A percentile compares a stretch with the other conserved stretches of the same genome.
phyloP scores from a whole-genome alignment of 1,284 basidiomycete genomes.

The Cutaneotrichosporon spelunceum region DNA sequence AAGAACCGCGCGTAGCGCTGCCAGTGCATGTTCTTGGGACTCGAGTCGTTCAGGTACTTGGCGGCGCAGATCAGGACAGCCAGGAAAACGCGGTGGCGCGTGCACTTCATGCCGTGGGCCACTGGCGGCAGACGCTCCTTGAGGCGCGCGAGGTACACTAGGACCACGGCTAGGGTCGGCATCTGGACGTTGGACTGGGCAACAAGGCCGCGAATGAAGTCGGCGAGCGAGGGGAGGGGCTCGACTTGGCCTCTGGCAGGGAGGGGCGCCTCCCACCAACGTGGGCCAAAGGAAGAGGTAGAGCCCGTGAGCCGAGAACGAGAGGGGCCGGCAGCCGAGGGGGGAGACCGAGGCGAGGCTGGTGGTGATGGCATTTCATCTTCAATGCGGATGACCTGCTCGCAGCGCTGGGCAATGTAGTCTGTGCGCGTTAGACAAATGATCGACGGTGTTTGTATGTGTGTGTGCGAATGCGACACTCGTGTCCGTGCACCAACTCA shows the following conservation, averaged over 20 bases:
- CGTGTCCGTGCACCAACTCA: constrained; percentile 44
- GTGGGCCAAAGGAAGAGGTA: neutral
- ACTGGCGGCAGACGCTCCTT: constrained; percentile 74
- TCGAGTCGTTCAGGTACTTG: constrained; percentile 96
- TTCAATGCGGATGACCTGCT: constrained; percentile 45
- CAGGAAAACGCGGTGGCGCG: constrained; percentile 90
- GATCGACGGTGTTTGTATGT: neutral
- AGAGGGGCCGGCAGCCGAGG: constrained; percentile 17
- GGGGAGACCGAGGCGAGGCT: constrained; percentile 15
- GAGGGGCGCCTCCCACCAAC: constrained; percentile 47
- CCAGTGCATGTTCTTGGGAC: constrained; percentile 95
- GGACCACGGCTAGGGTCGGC: constrained; percentile 85
- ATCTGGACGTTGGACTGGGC: constrained; percentile 85
- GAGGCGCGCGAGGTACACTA: constrained; percentile 88
- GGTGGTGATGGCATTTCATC: constrained; percentile 24
- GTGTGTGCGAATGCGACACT: constrained; percentile 23
- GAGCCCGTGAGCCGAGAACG: constrained; percentile 27
- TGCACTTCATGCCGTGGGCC: constrained; percentile 67
- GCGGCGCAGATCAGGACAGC: constrained; percentile 92
- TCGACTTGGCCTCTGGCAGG: constrained; percentile 37
- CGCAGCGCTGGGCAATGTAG: constrained; percentile 39
- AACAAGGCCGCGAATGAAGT: constrained; percentile 82
- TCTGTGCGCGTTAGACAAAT: constrained; percentile 8
- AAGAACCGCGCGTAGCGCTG: constrained; percentile 66
- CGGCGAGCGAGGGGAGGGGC: constrained; percentile 66